These are phyloP conservation scores for Colletotrichum godetiae DNA, from an alignment of 2,329 filamentous ascomycete species.

Conservation along the genomic window DNA sequence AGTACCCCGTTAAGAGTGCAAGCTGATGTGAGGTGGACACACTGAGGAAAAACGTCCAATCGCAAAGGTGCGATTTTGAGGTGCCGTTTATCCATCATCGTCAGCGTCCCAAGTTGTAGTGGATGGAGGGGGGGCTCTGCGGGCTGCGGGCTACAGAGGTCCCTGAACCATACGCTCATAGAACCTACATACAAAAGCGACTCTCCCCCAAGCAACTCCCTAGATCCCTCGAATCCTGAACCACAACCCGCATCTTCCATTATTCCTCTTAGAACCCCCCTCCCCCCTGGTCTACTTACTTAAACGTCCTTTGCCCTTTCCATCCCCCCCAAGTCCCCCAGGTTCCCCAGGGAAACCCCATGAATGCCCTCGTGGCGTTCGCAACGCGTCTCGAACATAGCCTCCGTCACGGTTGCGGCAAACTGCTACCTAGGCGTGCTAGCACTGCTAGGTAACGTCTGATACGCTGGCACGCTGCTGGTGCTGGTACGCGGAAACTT, in stretches of 20 bases:
- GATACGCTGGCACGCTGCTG: not conserved
- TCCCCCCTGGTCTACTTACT: too few species aligned
- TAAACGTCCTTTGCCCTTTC: not conserved
- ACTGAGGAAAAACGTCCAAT: not conserved
- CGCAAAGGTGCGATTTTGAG: not conserved
- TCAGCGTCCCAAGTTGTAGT: not conserved
- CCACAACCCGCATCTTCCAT: not conserved
- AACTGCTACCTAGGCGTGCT: not conserved
- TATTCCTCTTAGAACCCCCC: not conserved
- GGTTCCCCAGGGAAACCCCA: not conserved
- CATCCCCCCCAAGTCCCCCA: not conserved
- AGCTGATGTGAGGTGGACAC: too few species aligned
- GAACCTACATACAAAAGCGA: not conserved
- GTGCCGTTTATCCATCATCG: not conserved
- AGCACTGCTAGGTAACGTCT: too few species aligned
- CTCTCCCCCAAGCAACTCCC: not conserved
- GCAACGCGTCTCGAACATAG: slow-evolving; percentile 2
- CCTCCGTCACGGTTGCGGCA: not conserved
- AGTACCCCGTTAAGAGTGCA: not conserved
- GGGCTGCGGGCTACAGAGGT: not conserved
- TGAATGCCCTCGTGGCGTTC: slow-evolving; percentile 11
- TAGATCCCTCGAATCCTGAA: not conserved
- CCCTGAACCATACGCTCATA: not conserved
- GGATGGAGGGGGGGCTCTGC: not conserved
- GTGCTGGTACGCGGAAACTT: too few species aligned